Evolutionary conservation across 805 yeast species (phyloP).

Genomic region (Ogataea methylovora): DNA sequence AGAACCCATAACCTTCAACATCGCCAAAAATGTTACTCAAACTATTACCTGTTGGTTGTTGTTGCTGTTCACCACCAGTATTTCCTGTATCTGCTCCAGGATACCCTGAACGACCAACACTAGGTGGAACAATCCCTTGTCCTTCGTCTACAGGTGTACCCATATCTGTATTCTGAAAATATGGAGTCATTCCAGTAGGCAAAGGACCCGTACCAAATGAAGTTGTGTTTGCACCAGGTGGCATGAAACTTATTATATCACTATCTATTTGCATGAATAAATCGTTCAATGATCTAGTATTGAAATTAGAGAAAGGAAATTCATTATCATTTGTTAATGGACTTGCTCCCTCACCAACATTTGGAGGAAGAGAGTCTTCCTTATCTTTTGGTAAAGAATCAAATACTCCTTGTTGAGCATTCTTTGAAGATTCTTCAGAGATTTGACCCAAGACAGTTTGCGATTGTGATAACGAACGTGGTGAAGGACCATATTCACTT

Average conservation of each 20-base stretch:
- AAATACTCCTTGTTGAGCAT: too few relatives aligned
- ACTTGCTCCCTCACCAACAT: too few relatives aligned
- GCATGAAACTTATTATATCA: slow-evolving; percentile 20
- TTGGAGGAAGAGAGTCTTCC: too few relatives aligned
- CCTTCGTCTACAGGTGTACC: neutral
- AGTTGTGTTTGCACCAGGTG: slow-evolving; percentile 1
- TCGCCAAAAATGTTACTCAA: slow-evolving; percentile 14
- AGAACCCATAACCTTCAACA: slow-evolving; percentile 20
- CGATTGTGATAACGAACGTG: neutral
- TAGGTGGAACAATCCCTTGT: neutral
- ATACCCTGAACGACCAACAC: slow-evolving; percentile 2
- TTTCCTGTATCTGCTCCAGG: neutral
- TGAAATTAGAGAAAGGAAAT: too few relatives aligned
- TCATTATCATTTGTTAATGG: too few relatives aligned
- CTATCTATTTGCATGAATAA: slow-evolving; percentile 23
- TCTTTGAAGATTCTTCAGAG: too few relatives aligned
- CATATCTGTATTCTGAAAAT: neutral
- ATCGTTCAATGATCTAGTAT: slow-evolving; percentile 9
- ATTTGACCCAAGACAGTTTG: too few relatives aligned
- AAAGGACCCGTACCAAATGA: neutral
- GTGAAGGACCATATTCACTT: slow-evolving; percentile 10
- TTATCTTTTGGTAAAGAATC: too few relatives aligned
- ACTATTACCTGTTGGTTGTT: neutral
- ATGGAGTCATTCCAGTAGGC: neutral
- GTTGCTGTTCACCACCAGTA: neutral